Conservation (phyloP, 306 rosid genomes). For the Prunus mume region DNA sequence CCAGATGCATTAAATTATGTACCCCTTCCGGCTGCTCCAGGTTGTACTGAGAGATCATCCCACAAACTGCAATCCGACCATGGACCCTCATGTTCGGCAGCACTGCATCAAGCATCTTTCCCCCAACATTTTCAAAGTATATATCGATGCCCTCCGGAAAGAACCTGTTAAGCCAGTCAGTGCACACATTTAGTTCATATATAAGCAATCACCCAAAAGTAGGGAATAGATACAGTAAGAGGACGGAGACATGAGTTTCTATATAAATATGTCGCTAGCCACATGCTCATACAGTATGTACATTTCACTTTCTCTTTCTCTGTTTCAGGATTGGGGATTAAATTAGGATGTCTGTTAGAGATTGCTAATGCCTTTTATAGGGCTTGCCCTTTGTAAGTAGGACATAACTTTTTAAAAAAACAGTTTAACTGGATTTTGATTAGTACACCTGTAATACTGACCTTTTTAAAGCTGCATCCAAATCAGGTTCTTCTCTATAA, state of each 20-base stretch:
- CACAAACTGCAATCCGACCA: slow-evolving; percentile 22
- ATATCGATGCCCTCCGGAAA: slow-evolving; percentile 28
- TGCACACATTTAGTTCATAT: not conserved
- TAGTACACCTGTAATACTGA: not conserved
- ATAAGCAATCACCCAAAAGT: not conserved
- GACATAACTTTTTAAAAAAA: not conserved
- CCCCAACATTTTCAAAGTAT: slow-evolving; percentile 35
- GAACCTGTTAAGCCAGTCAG: slow-evolving; percentile 4
- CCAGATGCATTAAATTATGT: slow-evolving; percentile 30
- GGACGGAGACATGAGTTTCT: not conserved
- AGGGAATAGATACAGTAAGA: not conserved
- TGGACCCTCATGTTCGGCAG: slow-evolving; percentile 18
- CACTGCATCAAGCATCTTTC: slow-evolving; percentile 39
- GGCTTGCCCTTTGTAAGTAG: not conserved
- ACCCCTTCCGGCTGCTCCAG: slow-evolving; percentile 54
- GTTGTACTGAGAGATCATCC: slow-evolving; percentile 61
- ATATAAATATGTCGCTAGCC: not conserved
- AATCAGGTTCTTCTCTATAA: slow-evolving; percentile 34
- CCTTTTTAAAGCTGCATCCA: slow-evolving; percentile 34
- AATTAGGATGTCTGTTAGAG: not conserved
- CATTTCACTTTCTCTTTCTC: not conserved
- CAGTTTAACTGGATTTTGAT: not conserved
- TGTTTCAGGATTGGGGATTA: not conserved
- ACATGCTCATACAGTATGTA: not conserved
- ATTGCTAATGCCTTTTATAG: not conserved